Base-by-base conservation (phyloP, 306 rosid genomes). In the Canavalia gladiata region DNA sequence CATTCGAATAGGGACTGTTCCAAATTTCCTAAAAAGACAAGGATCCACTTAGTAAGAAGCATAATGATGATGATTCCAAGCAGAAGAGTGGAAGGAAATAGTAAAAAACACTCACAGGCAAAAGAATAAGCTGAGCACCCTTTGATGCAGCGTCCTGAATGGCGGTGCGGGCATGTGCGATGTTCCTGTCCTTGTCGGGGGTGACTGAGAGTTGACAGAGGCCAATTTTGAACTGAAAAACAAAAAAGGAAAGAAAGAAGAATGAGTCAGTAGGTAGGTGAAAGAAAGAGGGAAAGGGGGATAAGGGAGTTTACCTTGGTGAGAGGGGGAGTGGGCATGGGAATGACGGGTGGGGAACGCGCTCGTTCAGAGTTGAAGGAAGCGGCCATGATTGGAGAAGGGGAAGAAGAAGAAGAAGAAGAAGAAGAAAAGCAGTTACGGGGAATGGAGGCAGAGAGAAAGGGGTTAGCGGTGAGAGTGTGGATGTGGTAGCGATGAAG, bases 1-100 rank as follows among this genome's bases (percentile, higher is more conserved):
- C 99, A 72, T 90, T 93, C 3, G 97, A 90, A 87, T 93, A 95
- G 2, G 97, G 98, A 56, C 97, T 86, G 46, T 95, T 93, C 99
- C 99, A 95, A 85, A 95, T 92, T 88, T 95, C 99, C 98, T 95
- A 74, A 64, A 3, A 74, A 29, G 76, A 4, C 31, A 67, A 35
- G 11, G 78, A 33, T 1, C 1, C 41, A 66, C 49, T 45, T 37
- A 18, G 25, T 18, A 18, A 18, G 25, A 18, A 18, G 25, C 25
- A 18, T 18, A 18, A 18, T 18, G 25, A 18, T 37, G 41, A 2
- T 37, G 25, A n/a, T 2, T 13, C 34, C 29, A 2, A 2, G 1
- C 31, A 54, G 1, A 0, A 43, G 8, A 6, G 6, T 3, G 7
- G 4, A 35, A 13, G 11, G 0, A 41, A 29, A 18, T 18, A 18